Evolutionary conservation across 2,329 filamentous ascomycete genomes (phyloP).

Genomic region (Chaetoscypha palmicola): DNA sequence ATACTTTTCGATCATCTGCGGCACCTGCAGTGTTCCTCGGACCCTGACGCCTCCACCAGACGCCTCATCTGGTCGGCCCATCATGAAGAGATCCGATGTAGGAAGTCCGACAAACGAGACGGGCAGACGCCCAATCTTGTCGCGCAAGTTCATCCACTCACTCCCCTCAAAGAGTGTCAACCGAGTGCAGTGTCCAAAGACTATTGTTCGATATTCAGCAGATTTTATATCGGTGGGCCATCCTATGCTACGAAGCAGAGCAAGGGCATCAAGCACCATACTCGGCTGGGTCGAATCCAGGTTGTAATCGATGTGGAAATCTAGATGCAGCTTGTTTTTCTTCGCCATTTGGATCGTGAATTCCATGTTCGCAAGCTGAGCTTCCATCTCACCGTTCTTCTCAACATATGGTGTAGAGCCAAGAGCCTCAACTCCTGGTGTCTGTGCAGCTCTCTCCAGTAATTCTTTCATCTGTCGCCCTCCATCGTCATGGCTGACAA

Average conservation of each 20-base stretch:
- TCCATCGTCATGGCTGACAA: conserved; percentile 49
- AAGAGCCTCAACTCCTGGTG: conserved; percentile 47
- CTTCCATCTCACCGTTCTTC: conserved; percentile 30
- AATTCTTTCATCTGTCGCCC: conserved; percentile 45
- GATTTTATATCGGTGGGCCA: conserved; percentile 38
- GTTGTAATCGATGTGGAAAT: conserved; percentile 68
- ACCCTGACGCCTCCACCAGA: conserved; percentile 31
- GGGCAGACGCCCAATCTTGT: conserved; percentile 45
- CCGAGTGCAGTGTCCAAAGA: conserved; percentile 63
- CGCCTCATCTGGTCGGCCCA: conserved; percentile 39
- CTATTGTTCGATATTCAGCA: conserved; percentile 40
- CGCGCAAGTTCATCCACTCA: conserved; percentile 44
- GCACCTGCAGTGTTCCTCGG: conserved; percentile 56
- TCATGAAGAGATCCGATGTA: conserved; percentile 68
- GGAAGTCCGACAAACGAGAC: conserved; percentile 63
- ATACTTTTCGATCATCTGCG: conserved; percentile 51
- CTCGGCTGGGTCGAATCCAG: conserved; percentile 44
- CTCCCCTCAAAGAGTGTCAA: conserved; percentile 47
- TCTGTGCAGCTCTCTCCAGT: conserved; percentile 40
- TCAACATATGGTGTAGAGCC: conserved; percentile 69
- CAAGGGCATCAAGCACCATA: conserved; percentile 48
- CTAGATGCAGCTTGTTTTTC: conserved; percentile 47
- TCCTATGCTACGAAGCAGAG: conserved; percentile 39
- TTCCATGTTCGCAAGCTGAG: conserved; percentile 49
- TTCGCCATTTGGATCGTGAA: conserved; percentile 55